Base-by-base conservation (phyloP, 352 stramenopile species). In the Phytophthora cactorum region DNA sequence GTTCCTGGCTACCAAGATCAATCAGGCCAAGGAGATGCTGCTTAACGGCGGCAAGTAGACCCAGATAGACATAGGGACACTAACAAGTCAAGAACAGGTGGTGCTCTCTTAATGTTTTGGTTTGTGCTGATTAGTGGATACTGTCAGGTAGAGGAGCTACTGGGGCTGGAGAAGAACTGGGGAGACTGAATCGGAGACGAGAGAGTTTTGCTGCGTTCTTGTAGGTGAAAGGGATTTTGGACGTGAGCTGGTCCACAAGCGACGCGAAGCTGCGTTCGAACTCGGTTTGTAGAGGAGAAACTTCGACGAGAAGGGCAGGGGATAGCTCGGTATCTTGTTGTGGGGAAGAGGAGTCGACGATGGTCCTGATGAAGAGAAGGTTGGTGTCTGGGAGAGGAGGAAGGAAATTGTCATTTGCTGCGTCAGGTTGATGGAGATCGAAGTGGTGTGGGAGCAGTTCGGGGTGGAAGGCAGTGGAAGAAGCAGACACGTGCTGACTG, bases 1-100 rank as follows among this genome's bases (percentile, higher is more conserved):
- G n/a, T 99, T 98, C 72, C 68, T 99, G 38, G 90, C 97, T 41
- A 97, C 96, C 46, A 99, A 99, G 84, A 98, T 99, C 64, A 99
- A 99, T 83, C 97, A 99, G 83, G 98, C 97, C 31, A 99, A 99
- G 81, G 97, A 99, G 74, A 84, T 99, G 54, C 79, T 99, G 66
- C 86, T 99, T 36, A 59, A 45, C 34, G 80, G 80, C 55, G 72
- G 68, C 75, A 88, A 89, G 63, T 90, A 86, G 61, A 70, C n/a
- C 6, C 12, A 38, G 31, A 10, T 34, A 32, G 27, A 39, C 27
- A 57, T 11, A 45, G 57, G 25, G 34, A 36, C 15, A 61, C 38
- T 39, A 46, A 58, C 49, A 46, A 58, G 57, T 17, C 45, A 52
- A 49, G 65, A 46, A 55, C 34, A 58, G 47, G 29, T 56, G 44